A percentile compares a stretch with the other conserved stretches of the same genome.
phyloP scores from a whole-genome alignment of 208 protist species.

The Phytomonas francai region DNA sequence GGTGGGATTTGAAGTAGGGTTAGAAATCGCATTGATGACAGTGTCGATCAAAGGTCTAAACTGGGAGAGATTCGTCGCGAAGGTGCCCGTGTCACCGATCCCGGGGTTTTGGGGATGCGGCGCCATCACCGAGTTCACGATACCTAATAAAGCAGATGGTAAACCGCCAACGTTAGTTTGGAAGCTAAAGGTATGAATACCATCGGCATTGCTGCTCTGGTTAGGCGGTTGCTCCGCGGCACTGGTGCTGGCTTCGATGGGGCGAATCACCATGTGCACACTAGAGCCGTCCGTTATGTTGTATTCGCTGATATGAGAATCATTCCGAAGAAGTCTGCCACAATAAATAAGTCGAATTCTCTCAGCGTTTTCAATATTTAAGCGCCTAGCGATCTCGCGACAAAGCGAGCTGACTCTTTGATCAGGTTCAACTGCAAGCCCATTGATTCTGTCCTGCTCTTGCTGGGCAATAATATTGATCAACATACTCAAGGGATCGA shows the following conservation, averaged over 20 bases:
- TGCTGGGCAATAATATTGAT: conserved; percentile 14
- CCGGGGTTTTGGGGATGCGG: neutral
- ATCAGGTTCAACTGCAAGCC: conserved; percentile 26
- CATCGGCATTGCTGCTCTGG: conserved; percentile 14
- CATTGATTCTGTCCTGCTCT: conserved; percentile 19
- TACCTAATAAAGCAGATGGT: neutral
- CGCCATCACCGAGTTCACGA: conserved; percentile 4
- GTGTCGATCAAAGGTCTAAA: neutral
- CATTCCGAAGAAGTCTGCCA: conserved; percentile 25
- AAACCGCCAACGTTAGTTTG: neutral
- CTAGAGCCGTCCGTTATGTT: conserved; percentile 24
- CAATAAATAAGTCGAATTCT: conserved; percentile 25
- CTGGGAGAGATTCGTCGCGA: neutral
- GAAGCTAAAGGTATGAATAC: neutral
- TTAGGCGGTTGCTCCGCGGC: neutral
- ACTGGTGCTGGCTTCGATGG: neutral
- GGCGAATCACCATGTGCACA: conserved; percentile 36
- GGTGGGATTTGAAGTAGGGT: neutral
- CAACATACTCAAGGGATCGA: conserved; percentile 15
- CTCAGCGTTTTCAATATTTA: conserved; percentile 18
- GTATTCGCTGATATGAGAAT: conserved; percentile 20
- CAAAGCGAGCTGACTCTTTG: conserved; percentile 40
- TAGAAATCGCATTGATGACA: neutral
- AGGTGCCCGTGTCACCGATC: neutral
- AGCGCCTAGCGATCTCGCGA: conserved; percentile 17